Evolutionary conservation across 768 basidiomycete species (phyloP), one percentile per base, ranked within the genome.

Genomic region (Saitozyma sp.): DNA sequence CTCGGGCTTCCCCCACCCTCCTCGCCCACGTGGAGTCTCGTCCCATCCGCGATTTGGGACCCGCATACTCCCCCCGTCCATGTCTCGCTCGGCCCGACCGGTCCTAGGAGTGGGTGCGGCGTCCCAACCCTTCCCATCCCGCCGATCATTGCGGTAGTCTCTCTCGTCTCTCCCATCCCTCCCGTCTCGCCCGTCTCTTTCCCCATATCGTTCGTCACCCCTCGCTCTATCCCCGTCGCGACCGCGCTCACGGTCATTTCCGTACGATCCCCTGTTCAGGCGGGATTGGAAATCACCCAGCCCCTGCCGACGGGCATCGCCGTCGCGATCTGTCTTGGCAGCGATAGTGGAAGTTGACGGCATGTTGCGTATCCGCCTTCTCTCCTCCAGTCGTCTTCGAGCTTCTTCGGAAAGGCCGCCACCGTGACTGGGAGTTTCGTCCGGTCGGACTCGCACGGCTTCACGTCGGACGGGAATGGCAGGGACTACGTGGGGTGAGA

Each of bases 21-120:
- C 89, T 0, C 83, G 85, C 3, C 85, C 87, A 3, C 73, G 41
- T 6, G 93, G 94, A 1, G 93, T 98, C 8, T 94, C 89, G 57
- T 96, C 94, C 94, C 94, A 98, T 2, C 87, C 88, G 59, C 91
- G 86, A 77, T 95, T 92, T 0, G 93, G 92, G 14, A 96, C 89
- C 39, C 94, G 87, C 40, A 92, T 87, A 67, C 90, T 92, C 0
- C 91, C 89, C 43, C 70, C 77, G 41, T 75, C 76, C 17, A 64
- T 59, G 41, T 76, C 70, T 14, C 62, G 49, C 19, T 70, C 68
- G 0, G 61, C 61, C 39, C 75, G 54, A 9, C 61, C 61, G 2
- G 72, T 71, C 16, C 77, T 45, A 1, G 79, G 78, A 14, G 79
- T 80, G 8, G 78, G 70, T 6, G 71, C 75, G 19, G 73, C 76